These are phyloP conservation scores for Isabelozyma pseudorhagii DNA, from an alignment of 805 yeast genomes.

Conservation along the genomic window DNA sequence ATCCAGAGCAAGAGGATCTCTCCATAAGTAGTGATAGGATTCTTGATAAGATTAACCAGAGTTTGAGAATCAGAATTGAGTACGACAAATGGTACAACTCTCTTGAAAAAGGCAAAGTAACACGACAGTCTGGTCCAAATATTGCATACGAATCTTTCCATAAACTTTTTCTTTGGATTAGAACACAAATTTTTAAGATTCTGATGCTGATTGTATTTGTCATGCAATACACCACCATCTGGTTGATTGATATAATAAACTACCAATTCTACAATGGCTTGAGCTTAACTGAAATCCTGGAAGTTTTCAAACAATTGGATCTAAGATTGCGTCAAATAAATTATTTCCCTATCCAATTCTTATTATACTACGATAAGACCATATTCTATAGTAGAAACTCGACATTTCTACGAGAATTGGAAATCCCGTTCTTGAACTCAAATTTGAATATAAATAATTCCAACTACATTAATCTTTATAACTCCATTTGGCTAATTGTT, in stretches of 20 bases:
- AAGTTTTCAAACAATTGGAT: conserved; percentile 76
- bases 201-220: conserved; percentile 9
- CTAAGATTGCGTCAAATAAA: conserved; percentile 71
- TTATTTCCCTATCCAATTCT: conserved; percentile 76
- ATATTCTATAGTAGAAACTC: conserved; percentile 31
- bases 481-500: conserved; percentile 80
- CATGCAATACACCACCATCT: conserved; percentile 14
- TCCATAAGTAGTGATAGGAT: conserved; percentile 25
- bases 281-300: conserved; percentile 45
- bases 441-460: conserved; percentile 40
- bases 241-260: conserved; percentile 25
- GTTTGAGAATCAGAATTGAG: conserved; percentile 15
- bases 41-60: conserved; percentile 31
- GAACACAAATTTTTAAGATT: conserved; percentile 3
- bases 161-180: neutral
- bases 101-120: neutral
- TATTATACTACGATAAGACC: conserved; percentile 47
- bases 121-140: neutral
- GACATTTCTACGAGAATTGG: conserved; percentile 43
- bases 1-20: conserved; percentile 1
- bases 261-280: conserved; percentile 10
- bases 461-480: conserved; percentile 74
- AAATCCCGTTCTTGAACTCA: conserved; percentile 33
- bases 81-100: neutral
- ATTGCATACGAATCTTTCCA: conserved; percentile 1